Conservation (phyloP, 2,329 filamentous ascomycete genomes). For the Parascedosporium putredinis region DNA sequence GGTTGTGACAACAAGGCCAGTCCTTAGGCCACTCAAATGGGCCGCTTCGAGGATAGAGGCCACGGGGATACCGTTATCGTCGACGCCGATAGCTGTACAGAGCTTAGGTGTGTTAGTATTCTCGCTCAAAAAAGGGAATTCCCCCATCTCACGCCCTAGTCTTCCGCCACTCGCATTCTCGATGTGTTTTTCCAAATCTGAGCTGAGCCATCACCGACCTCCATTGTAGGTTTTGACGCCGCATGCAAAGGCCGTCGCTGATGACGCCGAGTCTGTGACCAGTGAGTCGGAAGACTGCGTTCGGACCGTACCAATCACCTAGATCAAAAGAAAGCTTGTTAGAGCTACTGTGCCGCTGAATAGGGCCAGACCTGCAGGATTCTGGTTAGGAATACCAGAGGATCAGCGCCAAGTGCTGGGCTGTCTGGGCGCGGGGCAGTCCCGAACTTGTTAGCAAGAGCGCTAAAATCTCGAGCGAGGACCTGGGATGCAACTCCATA, state of each 20-base stretch:
- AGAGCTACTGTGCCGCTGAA: neutral
- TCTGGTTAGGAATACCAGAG: slow-evolving; percentile 12
- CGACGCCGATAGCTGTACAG: slow-evolving; percentile 13
- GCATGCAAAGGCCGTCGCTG: slow-evolving; percentile 16
- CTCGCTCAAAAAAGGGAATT: too few species aligned
- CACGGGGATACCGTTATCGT: slow-evolving; percentile 15
- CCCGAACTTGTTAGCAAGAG: slow-evolving; percentile 12
- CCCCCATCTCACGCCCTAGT: too few species aligned
- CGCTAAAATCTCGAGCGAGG: slow-evolving; percentile 17
- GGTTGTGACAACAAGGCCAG: slow-evolving; percentile 15
- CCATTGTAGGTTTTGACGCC: slow-evolving; percentile 18
- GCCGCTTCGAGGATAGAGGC: slow-evolving; percentile 17
- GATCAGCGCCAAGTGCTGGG: slow-evolving; percentile 14
- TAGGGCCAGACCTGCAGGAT: slow-evolving; percentile 1
- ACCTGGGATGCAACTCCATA: slow-evolving; percentile 21
- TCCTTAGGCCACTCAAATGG: slow-evolving; percentile 16
- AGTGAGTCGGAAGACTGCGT: slow-evolving; percentile 15
- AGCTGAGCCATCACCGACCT: too few species aligned
- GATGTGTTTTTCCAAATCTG: too few species aligned
- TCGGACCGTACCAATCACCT: slow-evolving; percentile 15
- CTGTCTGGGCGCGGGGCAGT: slow-evolving; percentile 13
- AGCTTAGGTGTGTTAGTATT: too few species aligned
- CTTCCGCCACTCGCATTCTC: too few species aligned
- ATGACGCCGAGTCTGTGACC: slow-evolving; percentile 16
- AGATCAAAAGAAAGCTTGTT: neutral